A percentile compares a stretch with the other conserved stretches of the same genome.
Conservation (phyloP, 129 eudicot genomes). For the Artemisia argyi region DNA sequence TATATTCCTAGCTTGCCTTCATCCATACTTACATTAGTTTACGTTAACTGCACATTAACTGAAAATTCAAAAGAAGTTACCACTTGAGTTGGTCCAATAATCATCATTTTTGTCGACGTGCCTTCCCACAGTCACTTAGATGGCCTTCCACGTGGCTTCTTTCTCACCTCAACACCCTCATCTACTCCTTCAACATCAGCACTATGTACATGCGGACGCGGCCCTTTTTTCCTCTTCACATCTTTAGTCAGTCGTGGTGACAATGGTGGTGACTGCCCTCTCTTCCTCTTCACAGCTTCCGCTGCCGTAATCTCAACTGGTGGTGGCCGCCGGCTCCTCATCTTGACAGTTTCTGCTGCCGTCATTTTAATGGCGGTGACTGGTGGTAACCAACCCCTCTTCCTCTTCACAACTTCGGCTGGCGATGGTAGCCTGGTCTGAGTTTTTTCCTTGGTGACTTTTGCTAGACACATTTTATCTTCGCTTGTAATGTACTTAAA, state of each 20-base stretch:
- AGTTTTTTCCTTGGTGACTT: too few relatives aligned
- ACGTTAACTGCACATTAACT: too few relatives aligned
- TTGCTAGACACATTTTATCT: too few relatives aligned
- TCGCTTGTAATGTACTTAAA: too few relatives aligned
- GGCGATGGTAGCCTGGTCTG: too few relatives aligned
- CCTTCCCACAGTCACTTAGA: neutral
- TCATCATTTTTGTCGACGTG: neutral
- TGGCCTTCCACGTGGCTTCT: constrained; percentile 4
- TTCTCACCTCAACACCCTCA: neutral
- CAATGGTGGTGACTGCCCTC: too few relatives aligned
- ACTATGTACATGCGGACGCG: neutral
- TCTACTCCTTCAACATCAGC: neutral
- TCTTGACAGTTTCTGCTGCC: too few relatives aligned
- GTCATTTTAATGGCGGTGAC: neutral
- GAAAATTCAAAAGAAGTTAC: too few relatives aligned
- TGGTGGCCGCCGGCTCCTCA: too few relatives aligned
- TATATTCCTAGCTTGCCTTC: too few relatives aligned
- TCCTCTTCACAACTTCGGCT: neutral
- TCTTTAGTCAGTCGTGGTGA: too few relatives aligned
- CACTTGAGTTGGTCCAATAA: neutral
- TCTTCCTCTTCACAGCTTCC: neutral
- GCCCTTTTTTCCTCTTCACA: neutral
- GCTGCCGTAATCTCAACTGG: neutral
- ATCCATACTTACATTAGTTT: too few relatives aligned
- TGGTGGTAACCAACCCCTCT: neutral